phyloP scores from a whole-genome alignment of 345 rosid species.

The Dipteronia dyeriana region DNA sequence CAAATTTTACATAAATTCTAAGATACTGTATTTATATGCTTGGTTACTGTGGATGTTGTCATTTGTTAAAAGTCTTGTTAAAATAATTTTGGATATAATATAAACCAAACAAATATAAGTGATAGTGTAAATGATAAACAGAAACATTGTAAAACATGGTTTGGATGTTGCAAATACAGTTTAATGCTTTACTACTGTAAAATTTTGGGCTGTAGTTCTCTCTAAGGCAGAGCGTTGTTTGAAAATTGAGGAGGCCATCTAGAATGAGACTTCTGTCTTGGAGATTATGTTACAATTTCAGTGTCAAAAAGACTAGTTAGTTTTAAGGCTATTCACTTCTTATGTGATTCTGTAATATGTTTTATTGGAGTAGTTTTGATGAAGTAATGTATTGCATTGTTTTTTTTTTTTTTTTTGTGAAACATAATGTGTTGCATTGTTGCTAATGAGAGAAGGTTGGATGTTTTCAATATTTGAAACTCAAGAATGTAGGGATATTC shows the following conservation, averaged over 20 bases:
- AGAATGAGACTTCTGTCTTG: neutral
- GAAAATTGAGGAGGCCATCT: neutral
- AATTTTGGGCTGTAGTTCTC: neutral
- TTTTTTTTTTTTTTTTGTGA: neutral
- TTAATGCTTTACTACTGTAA: neutral
- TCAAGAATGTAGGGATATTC: neutral
- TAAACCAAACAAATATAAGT: neutral
- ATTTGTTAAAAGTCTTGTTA: neutral
- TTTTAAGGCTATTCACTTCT: neutral
- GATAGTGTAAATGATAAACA: neutral
- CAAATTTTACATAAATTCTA: neutral
- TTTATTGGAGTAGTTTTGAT: neutral
- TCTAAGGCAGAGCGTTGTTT: neutral
- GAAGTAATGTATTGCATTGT: neutral
- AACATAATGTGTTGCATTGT: neutral
- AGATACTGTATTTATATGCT: neutral
- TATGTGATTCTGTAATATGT: neutral
- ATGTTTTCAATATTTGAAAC: slow-evolving; percentile 12
- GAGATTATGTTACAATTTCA: neutral
- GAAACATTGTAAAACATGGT: neutral
- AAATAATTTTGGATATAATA: neutral
- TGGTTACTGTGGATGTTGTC: neutral
- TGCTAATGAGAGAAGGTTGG: neutral
- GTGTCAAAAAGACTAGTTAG: neutral
- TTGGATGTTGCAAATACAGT: slow-evolving; percentile 1